These are phyloP conservation scores for Fusarium nygamai DNA, from an alignment of 2,329 filamentous ascomycete genomes.

Conservation along the genomic window DNA sequence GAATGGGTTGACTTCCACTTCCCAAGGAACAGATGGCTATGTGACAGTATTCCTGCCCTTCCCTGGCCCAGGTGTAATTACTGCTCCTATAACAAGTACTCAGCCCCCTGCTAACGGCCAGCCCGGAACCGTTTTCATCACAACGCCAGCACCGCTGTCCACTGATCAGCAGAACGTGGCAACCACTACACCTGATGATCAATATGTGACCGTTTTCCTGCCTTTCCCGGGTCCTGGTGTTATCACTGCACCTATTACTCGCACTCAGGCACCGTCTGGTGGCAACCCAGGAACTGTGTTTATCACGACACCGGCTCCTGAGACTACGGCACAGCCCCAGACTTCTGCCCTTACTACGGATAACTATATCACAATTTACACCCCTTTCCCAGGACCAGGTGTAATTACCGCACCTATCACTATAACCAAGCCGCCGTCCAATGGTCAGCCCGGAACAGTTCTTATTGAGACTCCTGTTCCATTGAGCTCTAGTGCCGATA, in stretches of 20 bases:
- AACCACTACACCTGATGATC: neutral
- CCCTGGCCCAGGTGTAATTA: slow-evolving; percentile 8
- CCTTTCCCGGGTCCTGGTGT: slow-evolving; percentile 18
- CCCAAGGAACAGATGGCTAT: slow-evolving; percentile 8
- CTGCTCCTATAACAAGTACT: slow-evolving; percentile 8
- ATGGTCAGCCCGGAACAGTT: slow-evolving; percentile 24
- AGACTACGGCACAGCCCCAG: neutral
- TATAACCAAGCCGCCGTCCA: slow-evolving; percentile 19
- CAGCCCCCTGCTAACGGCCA: neutral
- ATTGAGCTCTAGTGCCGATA: slow-evolving; percentile 13
- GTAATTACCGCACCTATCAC: slow-evolving; percentile 22
- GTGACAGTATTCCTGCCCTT: slow-evolving; percentile 15
- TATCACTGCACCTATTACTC: slow-evolving; percentile 26
- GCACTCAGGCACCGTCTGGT: slow-evolving; percentile 13
- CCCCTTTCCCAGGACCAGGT: slow-evolving; percentile 25
- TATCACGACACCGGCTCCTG: slow-evolving; percentile 20
- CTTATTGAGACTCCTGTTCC: slow-evolving; percentile 28
- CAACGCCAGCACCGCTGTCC: neutral
- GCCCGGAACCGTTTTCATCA: slow-evolving; percentile 17
- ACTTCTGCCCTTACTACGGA: slow-evolving; percentile 3
- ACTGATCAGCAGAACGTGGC: neutral
- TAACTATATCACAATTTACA: slow-evolving; percentile 29
- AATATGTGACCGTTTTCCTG: slow-evolving; percentile 18
- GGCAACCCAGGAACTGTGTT: slow-evolving; percentile 26
- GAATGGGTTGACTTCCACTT: neutral